Percentiles rank a stretch among this genome's conserved stretches.
Conservation (phyloP, 1,284 basidiomycete genomes). For the Apiotrichum montevideense region DNA sequence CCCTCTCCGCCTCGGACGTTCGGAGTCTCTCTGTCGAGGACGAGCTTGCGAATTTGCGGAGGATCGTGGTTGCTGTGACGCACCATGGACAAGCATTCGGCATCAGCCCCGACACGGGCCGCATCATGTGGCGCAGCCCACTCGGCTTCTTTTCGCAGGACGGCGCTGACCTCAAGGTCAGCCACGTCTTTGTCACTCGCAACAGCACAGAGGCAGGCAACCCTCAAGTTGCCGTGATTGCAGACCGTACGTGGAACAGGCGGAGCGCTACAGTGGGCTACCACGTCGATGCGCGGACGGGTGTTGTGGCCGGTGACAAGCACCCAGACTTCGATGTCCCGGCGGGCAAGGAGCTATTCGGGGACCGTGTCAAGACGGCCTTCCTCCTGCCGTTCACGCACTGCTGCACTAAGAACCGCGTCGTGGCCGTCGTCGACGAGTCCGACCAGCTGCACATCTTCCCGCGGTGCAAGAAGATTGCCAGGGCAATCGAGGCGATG, state of each 20-base stretch:
- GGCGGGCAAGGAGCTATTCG: conserved; percentile 31
- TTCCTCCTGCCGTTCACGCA: conserved; percentile 42
- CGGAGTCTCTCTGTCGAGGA: conserved; percentile 47
- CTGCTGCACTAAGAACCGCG: conserved; percentile 35
- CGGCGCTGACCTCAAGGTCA: conserved; percentile 32
- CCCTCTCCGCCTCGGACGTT: background rate
- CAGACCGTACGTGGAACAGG: conserved; percentile 12
- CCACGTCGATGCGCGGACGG: conserved; percentile 72
- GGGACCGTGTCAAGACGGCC: conserved; percentile 24
- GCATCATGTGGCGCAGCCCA: conserved; percentile 67
- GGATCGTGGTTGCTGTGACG: conserved; percentile 71
- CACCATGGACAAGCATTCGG: conserved; percentile 71
- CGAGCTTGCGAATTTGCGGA: conserved; percentile 72
- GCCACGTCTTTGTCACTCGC: conserved; percentile 34
- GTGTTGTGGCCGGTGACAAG: conserved; percentile 48
- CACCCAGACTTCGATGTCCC: conserved; percentile 24
- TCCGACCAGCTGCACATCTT: conserved; percentile 36
- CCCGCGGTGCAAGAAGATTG: conserved; percentile 44
- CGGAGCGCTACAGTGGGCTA: conserved; percentile 56
- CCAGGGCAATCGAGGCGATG: conserved; percentile 25
- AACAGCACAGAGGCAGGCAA: conserved; percentile 30
- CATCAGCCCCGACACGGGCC: conserved; percentile 70
- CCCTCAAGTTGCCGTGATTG: conserved; percentile 39
- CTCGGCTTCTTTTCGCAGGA: conserved; percentile 37
- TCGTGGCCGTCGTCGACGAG: conserved; percentile 37